phyloP scores from a whole-genome alignment of 2,329 filamentous ascomycete species.

The Diaporthe ampelina region DNA sequence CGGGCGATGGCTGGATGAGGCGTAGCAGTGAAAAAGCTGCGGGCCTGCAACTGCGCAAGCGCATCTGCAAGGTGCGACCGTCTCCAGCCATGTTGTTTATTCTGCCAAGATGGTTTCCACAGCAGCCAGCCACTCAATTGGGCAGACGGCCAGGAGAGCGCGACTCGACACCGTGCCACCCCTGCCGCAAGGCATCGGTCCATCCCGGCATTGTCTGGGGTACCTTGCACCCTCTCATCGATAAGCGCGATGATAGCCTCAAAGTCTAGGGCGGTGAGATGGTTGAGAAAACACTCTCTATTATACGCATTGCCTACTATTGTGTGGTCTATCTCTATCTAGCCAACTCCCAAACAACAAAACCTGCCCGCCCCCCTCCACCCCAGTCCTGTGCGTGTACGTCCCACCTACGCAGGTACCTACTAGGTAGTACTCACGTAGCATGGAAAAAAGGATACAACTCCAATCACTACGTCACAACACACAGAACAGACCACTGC shows the following conservation, averaged over 20 bases:
- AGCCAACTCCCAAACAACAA: too few species aligned
- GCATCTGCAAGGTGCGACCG: conserved; percentile 35
- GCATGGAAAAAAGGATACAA: not conserved
- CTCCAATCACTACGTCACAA: not conserved
- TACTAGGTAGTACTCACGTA: not conserved
- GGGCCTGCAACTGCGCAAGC: conserved; percentile 18
- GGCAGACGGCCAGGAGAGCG: conserved; percentile 13
- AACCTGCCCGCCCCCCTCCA: too few species aligned
- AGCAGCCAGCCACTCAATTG: conserved; percentile 36
- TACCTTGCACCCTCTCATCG: not conserved
- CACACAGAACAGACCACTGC: not conserved
- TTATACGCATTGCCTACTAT: not conserved
- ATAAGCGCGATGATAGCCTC: conserved; percentile 17
- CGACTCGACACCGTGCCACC: conserved; percentile 34
- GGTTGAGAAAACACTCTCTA: not conserved
- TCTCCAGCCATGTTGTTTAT: conserved; percentile 37
- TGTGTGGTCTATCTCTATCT: too few species aligned
- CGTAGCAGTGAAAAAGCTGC: conserved; percentile 11
- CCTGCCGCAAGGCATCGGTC: conserved; percentile 26
- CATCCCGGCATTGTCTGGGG: conserved; percentile 21
- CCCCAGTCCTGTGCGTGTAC: not conserved
- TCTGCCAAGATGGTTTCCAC: conserved; percentile 34
- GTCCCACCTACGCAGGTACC: too few species aligned
- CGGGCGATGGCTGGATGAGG: conserved; percentile 22
- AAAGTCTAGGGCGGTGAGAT: not conserved